Percentiles rank a stretch among this genome's conserved stretches.
phyloP scores from a whole-genome alignment of 106 monocot genomes.

The Acanthochlamys bracteata region DNA sequence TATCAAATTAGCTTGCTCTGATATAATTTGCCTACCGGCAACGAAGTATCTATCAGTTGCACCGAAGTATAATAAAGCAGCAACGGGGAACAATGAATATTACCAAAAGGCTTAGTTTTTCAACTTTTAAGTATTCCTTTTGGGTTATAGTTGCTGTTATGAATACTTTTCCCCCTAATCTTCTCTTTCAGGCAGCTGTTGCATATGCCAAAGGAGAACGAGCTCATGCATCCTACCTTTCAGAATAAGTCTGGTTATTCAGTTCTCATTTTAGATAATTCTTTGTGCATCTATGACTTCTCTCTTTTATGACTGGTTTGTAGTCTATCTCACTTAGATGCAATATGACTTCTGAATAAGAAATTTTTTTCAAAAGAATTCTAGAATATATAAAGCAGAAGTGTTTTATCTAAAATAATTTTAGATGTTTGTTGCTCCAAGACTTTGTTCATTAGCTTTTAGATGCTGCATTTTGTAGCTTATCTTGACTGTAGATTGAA shows the following conservation, averaged over 20 bases:
- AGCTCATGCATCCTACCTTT: conserved; percentile 65
- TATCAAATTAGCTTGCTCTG: too few species aligned
- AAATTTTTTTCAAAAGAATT: too few species aligned
- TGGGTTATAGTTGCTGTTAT: background rate
- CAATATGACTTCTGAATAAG: too few species aligned
- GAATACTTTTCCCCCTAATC: background rate
- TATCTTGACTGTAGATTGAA: too few species aligned
- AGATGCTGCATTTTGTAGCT: too few species aligned
- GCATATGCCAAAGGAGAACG: conserved; percentile 71
- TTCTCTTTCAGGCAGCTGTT: conserved; percentile 49
- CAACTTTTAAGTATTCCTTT: background rate
- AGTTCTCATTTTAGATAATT: background rate
- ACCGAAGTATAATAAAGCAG: conserved; percentile 38
- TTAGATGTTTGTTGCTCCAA: too few species aligned
- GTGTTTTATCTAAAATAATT: too few species aligned
- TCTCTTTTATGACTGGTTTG: too few species aligned
- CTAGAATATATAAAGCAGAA: too few species aligned
- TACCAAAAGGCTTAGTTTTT: conserved; percentile 50
- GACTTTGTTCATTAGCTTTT: too few species aligned
- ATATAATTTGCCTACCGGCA: conserved; percentile 10
- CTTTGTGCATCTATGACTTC: background rate
- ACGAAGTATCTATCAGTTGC: conserved; percentile 42
- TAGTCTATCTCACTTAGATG: too few species aligned
- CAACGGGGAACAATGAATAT: conserved; percentile 75
- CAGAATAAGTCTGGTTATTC: conserved; percentile 47